These are phyloP conservation scores for Corylus avellana DNA, from an alignment of 306 rosid species.

Conservation along the genomic window DNA sequence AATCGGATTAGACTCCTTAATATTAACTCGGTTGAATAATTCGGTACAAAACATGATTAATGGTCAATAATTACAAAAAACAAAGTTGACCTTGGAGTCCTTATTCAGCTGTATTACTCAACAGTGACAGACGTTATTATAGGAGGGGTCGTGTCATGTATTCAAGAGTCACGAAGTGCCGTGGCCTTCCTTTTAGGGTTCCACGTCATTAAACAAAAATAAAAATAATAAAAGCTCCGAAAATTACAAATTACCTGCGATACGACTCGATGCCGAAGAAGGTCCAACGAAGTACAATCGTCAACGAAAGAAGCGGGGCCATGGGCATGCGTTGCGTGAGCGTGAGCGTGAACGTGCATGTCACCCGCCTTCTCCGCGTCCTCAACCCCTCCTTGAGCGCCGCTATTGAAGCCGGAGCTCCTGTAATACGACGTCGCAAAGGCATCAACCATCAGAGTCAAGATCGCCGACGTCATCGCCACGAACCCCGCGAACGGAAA, in stretches of 20 bases:
- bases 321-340: constrained; percentile 75
- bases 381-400: neutral
- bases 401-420: constrained; percentile 16
- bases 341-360: constrained; percentile 57
- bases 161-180: too few relatives aligned
- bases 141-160: too few relatives aligned
- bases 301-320: constrained; percentile 26
- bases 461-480: constrained; percentile 79
- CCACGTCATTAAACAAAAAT: too few relatives aligned
- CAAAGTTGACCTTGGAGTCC: too few relatives aligned
- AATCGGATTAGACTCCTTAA: too few relatives aligned
- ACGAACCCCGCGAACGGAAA: constrained; percentile 86
- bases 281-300: constrained; percentile 26
- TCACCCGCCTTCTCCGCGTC: constrained; percentile 38
- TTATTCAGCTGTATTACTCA: too few relatives aligned
- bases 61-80: too few relatives aligned
- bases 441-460: constrained; percentile 72
- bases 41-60: too few relatives aligned
- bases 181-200: too few relatives aligned
- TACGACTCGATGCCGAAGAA: constrained; percentile 69
- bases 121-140: too few relatives aligned
- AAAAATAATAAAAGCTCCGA: neutral
- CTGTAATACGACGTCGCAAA: constrained; percentile 63
- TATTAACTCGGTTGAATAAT: too few relatives aligned
- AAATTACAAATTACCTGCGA: constrained; percentile 43